phyloP scores from a whole-genome alignment of 306 rosid species.

The Astragalus glycyphyllos region DNA sequence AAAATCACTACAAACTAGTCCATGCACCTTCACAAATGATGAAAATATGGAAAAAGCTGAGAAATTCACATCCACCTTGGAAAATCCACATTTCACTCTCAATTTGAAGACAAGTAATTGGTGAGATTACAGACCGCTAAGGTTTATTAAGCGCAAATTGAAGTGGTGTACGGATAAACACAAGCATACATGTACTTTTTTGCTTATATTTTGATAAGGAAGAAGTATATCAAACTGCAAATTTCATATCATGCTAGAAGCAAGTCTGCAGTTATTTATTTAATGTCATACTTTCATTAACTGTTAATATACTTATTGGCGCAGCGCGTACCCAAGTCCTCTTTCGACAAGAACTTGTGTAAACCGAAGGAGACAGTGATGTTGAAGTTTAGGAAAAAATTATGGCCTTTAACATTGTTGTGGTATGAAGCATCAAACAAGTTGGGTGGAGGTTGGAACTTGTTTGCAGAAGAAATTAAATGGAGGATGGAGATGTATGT shows the following conservation, averaged over 20 bases:
- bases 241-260: background rate
- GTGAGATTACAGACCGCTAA: background rate
- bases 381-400: background rate
- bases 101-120: no score
- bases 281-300: background rate
- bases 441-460: background rate
- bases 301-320: background rate
- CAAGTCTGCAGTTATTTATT: background rate
- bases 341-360: background rate
- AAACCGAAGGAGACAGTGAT: background rate
- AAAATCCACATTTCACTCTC: no score
- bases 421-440: background rate
- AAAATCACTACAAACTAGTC: no score
- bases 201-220: background rate
- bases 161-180: no score
- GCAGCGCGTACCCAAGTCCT: background rate
- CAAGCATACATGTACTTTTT: no score
- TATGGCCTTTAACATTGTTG: background rate
- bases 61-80: no score
- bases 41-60: no score
- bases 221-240: background rate
- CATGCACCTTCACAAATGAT: no score
- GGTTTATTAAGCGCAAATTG: background rate
- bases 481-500: background rate
- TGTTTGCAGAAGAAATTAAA: background rate